Evolutionary conservation across 129 eudicot species (phyloP).

Genomic region (Kitagawia praeruptora): DNA sequence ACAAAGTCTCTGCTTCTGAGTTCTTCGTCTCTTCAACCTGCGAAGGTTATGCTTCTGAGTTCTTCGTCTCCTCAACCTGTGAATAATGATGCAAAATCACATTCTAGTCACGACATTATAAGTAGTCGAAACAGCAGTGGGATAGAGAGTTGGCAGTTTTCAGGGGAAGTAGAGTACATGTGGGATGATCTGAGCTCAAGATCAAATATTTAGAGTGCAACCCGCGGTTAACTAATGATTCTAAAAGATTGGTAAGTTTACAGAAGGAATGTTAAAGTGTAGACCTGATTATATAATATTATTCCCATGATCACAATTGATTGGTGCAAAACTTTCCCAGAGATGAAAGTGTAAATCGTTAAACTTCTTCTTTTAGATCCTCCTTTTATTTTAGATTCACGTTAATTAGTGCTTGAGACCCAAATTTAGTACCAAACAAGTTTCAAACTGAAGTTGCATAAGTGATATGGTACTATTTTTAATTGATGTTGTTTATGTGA

Average conservation of each 20-base stretch:
- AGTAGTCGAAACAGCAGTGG: conserved; percentile 29
- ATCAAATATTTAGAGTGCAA: conserved; percentile 22
- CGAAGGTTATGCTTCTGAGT: conserved; percentile 25
- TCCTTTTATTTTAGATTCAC: not conserved
- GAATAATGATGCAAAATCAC: conserved; percentile 28
- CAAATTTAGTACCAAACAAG: too few relatives aligned
- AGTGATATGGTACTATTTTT: too few relatives aligned
- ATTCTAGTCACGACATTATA: conserved; percentile 15
- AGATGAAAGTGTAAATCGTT: not conserved
- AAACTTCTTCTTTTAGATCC: not conserved
- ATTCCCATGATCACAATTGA: not conserved
- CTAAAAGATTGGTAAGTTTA: conserved; percentile 51
- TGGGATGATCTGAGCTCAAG: conserved; percentile 60
- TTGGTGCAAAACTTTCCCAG: not conserved
- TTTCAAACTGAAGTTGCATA: too few relatives aligned
- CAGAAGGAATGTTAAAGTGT: conserved; percentile 1
- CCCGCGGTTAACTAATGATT: conserved; percentile 26
- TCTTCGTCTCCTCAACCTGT: conserved; percentile 21
- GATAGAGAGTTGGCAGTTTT: conserved; percentile 62
- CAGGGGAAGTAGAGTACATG: conserved; percentile 73
- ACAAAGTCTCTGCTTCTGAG: conserved; percentile 29
- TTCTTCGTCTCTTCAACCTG: conserved; percentile 19
- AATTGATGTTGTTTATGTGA: too few relatives aligned
- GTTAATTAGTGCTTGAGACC: not conserved
- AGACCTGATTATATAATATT: not conserved